phyloP scores from a whole-genome alignment of 2,329 filamentous ascomycete species.

The Penicillium digitatum region DNA sequence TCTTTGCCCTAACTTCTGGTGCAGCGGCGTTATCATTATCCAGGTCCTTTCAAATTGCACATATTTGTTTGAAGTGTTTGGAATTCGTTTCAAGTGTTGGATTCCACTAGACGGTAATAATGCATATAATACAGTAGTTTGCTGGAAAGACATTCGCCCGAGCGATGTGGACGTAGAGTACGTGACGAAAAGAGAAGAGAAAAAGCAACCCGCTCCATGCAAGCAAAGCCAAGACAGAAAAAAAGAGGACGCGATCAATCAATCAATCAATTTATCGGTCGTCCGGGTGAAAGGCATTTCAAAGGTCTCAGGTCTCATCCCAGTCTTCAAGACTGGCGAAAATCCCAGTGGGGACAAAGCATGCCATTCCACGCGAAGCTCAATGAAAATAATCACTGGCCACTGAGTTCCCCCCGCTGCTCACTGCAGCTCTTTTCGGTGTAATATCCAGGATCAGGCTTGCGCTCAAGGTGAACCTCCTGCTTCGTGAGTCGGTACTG shows the following conservation, averaged over 20 bases:
- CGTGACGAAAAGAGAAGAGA: slow-evolving; percentile 2
- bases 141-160: not conserved
- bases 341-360: not conserved
- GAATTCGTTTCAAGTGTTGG: slow-evolving; percentile 6
- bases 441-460: slow-evolving; percentile 75
- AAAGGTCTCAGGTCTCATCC: not conserved
- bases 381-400: not conserved
- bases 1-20: slow-evolving; percentile 5
- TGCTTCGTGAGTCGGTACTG: slow-evolving; percentile 58
- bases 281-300: not conserved
- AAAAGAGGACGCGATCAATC: not conserved
- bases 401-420: slow-evolving; percentile 22
- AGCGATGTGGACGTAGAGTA: slow-evolving; percentile 6
- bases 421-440: slow-evolving; percentile 56
- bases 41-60: slow-evolving; percentile 18
- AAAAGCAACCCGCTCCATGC: slow-evolving; percentile 14
- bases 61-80: slow-evolving; percentile 14
- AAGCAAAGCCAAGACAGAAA: slow-evolving; percentile 11
- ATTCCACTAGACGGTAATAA: not conserved
- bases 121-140: slow-evolving; percentile 9
- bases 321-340: not conserved
- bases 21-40: slow-evolving; percentile 17
- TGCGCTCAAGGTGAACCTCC: slow-evolving; percentile 67
- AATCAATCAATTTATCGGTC: not conserved
- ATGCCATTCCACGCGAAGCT: not conserved